A percentile compares a stretch with the other conserved stretches of the same genome.
phyloP scores from a whole-genome alignment of 179 eudicot genomes.

The Spinacia oleracea region DNA sequence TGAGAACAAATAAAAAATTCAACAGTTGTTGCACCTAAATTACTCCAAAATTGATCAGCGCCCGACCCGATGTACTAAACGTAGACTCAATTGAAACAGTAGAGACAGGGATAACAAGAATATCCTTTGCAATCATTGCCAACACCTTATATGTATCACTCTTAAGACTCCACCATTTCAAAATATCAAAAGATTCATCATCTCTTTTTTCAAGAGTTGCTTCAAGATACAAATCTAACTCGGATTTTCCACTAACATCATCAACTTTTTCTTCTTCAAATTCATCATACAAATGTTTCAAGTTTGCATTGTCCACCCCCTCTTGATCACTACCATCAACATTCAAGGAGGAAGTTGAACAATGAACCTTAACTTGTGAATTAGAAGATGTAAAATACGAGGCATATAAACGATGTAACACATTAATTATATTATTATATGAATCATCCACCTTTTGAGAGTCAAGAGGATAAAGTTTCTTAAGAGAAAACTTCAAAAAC shows the following conservation, averaged over 20 bases:
- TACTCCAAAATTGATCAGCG: conserved; percentile 5
- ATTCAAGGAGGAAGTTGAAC: no score
- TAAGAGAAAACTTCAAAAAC: not conserved
- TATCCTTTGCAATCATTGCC: not conserved
- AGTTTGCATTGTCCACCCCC: no score
- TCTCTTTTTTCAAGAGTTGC: no score
- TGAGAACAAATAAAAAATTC: not conserved
- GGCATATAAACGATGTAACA: no score
- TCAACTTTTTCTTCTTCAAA: no score
- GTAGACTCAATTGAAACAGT: conserved; percentile 6
- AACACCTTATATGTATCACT: no score
- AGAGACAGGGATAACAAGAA: not conserved
- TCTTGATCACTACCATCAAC: no score
- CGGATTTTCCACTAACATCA: no score
- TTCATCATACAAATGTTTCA: no score
- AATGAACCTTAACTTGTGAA: no score
- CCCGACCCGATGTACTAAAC: not conserved
- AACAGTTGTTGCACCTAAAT: not conserved
- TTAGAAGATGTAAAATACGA: no score
- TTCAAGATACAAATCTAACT: no score
- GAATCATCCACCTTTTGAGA: not conserved
- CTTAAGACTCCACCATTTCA: not conserved
- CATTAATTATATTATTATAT: not conserved
- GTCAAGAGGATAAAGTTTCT: not conserved
- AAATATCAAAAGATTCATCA: not conserved